Percentiles rank a stretch among this genome's conserved stretches.
Conservation (phyloP, 2,329 filamentous ascomycete genomes). For the Blumeriella jaapii region DNA sequence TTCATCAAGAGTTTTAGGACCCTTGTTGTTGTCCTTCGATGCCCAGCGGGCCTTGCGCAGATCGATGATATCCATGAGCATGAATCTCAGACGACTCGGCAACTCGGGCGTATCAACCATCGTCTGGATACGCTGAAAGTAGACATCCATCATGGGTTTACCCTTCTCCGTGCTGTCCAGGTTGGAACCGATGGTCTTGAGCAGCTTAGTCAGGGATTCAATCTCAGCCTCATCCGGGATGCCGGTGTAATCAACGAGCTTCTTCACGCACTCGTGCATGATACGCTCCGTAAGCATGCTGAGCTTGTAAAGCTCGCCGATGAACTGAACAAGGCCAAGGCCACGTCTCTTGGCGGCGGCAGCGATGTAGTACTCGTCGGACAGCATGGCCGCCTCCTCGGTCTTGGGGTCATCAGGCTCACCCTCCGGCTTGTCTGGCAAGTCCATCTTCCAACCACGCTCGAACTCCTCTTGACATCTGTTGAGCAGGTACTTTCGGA, state of each 20-base stretch:
- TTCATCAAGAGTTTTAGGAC: constrained; percentile 91
- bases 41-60: constrained; percentile 67
- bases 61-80: constrained; percentile 92
- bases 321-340: constrained; percentile 97
- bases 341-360: constrained; percentile 93
- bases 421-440: constrained; percentile 68
- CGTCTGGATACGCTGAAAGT: constrained; percentile 78
- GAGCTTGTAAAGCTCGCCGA: constrained; percentile 97
- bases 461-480: constrained; percentile 98
- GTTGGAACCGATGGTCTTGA: constrained; percentile 82
- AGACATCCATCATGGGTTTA: constrained; percentile 76
- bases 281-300: constrained; percentile 98
- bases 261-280: constrained; percentile 98
- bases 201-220: constrained; percentile 86
- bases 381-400: constrained; percentile 70
- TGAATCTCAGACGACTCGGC: constrained; percentile 82
- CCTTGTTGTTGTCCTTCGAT: constrained; percentile 84
- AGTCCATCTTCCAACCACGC: constrained; percentile 86
- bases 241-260: constrained; percentile 89
- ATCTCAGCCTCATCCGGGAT: constrained; percentile 91
- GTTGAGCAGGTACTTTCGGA: constrained; percentile 98
- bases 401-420: constrained; percentile 41
- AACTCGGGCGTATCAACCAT: constrained; percentile 74
- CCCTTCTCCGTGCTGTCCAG: constrained; percentile 79
- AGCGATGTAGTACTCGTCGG: constrained; percentile 91